Conservation (phyloP, 176 grass and related monocot genomes). For the Saccharum spontaneum region DNA sequence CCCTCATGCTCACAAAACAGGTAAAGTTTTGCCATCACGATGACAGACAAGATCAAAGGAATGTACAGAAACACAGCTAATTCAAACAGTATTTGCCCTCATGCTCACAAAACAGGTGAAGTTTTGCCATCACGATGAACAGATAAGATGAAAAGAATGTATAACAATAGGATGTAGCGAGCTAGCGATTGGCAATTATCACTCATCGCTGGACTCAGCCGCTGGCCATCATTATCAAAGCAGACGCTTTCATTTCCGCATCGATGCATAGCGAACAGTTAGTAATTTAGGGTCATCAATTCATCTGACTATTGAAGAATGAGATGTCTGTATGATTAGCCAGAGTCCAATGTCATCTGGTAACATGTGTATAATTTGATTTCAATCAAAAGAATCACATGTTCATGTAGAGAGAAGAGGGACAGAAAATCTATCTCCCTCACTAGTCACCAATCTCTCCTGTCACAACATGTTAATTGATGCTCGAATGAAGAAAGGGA, state of each 20-base stretch:
- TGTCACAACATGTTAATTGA: background rate
- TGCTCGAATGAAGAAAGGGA: slow-evolving; percentile 11
- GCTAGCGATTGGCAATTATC: too few species aligned
- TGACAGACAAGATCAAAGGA: background rate
- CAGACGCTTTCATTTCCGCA: background rate
- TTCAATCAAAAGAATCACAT: slow-evolving; percentile 37
- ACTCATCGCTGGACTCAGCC: background rate
- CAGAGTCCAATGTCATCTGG: background rate
- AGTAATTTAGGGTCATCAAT: background rate
- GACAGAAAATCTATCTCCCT: background rate
- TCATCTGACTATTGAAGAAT: slow-evolving; percentile 21
- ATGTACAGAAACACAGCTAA: too few species aligned
- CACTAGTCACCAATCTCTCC: background rate
- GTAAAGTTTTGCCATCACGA: background rate
- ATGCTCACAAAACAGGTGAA: background rate
- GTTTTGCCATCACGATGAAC: background rate
- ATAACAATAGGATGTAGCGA: background rate
- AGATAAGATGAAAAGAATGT: background rate
- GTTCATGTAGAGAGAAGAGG: slow-evolving; percentile 1
- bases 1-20: background rate
- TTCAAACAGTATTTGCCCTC: background rate
- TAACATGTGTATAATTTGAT: slow-evolving; percentile 24
- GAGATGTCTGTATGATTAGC: slow-evolving; percentile 4
- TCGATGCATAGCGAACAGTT: background rate
- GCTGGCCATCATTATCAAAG: background rate